Percentiles rank a stretch among this genome's conserved stretches.
Conservation (phyloP, 2,329 filamentous ascomycete species). For the Penicillium glabrum region DNA sequence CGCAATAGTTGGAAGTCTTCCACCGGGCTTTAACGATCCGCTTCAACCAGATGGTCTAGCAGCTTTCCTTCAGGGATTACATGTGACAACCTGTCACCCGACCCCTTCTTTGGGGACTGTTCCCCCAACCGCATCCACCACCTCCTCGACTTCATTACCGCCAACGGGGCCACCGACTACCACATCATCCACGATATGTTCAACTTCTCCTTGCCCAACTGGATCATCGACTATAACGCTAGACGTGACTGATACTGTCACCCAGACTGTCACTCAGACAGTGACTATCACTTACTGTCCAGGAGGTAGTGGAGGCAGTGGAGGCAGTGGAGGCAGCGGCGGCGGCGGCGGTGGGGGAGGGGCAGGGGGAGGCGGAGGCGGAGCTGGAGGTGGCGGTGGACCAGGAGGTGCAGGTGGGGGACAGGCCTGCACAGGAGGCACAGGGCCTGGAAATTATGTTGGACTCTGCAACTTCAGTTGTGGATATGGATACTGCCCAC, state of each 20-base stretch:
- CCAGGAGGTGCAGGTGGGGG: background rate
- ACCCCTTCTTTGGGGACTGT: slow-evolving; percentile 23
- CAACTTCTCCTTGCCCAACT: background rate
- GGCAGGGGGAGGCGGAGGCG: background rate
- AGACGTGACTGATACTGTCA: slow-evolving; percentile 6
- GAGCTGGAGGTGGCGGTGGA: background rate
- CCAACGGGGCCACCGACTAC: background rate
- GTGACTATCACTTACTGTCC: background rate
- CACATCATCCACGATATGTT: background rate
- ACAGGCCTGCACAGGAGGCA: slow-evolving; percentile 26
- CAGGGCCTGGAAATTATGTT: slow-evolving; percentile 29
- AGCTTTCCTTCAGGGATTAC: slow-evolving; percentile 22
- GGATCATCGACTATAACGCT: slow-evolving; percentile 2
- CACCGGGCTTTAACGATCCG: slow-evolving; percentile 15
- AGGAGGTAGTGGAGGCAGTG: background rate
- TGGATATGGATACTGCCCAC: slow-evolving; percentile 31
- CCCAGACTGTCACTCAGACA: slow-evolving; percentile 1
- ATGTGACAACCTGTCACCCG: slow-evolving; percentile 19
- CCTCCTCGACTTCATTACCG: slow-evolving; percentile 1
- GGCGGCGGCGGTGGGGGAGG: background rate
- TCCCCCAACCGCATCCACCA: slow-evolving; percentile 7
- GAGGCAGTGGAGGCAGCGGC: too few relatives aligned
- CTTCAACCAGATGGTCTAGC: slow-evolving; percentile 22
- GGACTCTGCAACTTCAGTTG: slow-evolving; percentile 33
- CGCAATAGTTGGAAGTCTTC: slow-evolving; percentile 24